A percentile compares a stretch with the other conserved stretches of the same genome.
These are phyloP conservation scores for Calendula officinalis DNA, from an alignment of 129 eudicot genomes.

Conservation along the genomic window DNA sequence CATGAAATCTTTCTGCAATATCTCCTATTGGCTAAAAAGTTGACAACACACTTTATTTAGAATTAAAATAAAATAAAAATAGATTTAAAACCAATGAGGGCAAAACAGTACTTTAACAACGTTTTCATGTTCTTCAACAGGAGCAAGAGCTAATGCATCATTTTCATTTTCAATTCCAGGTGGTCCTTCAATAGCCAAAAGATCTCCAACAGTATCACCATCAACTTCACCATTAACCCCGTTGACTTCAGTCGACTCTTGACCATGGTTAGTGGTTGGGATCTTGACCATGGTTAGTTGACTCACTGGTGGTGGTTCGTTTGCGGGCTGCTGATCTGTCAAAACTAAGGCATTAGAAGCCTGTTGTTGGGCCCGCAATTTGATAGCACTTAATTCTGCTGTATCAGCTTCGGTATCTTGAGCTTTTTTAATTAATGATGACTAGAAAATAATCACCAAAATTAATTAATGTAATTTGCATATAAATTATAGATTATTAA, in stretches of 20 bases:
- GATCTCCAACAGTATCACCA: too few species aligned
- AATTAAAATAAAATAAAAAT: not conserved
- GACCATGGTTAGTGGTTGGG: too few species aligned
- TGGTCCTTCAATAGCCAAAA: too few species aligned
- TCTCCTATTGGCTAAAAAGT: constrained; percentile 79
- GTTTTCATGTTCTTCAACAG: constrained; percentile 40
- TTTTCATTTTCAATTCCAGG: too few species aligned
- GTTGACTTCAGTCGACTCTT: too few species aligned
- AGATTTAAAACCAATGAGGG: constrained; percentile 9
- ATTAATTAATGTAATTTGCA: too few species aligned
- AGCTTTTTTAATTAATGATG: too few species aligned
- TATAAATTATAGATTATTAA: too few species aligned
- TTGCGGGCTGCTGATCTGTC: not conserved
- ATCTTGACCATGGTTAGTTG: not conserved
- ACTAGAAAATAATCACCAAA: too few species aligned
- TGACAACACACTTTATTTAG: not conserved
- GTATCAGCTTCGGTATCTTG: not conserved
- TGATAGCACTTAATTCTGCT: not conserved
- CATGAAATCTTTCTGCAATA: constrained; percentile 67
- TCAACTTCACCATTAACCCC: too few species aligned
- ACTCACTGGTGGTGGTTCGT: not conserved
- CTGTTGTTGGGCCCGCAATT: not conserved
- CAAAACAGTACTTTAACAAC: constrained; percentile 60
- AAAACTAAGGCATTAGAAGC: not conserved
- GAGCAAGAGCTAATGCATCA: too few species aligned